Evolutionary conservation across 2,329 filamentous ascomycete genomes (phyloP).

Genomic region (Aspergillus tamarii): DNA sequence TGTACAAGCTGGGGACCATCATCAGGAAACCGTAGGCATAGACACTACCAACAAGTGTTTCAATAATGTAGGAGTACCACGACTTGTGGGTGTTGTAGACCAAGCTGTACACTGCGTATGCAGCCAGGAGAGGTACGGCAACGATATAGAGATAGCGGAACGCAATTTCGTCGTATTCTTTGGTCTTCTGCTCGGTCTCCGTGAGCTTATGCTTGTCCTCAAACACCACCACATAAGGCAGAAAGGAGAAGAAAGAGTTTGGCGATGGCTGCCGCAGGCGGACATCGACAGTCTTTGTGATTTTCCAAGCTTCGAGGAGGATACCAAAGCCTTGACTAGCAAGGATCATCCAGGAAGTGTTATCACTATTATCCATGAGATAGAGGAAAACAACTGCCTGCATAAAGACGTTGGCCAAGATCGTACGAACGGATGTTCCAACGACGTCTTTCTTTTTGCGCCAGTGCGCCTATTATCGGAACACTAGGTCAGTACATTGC

Average conservation of each 20-base stretch:
- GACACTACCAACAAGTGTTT: conserved; percentile 91
- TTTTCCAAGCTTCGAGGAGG: conserved; percentile 83
- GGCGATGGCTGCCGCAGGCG: conserved; percentile 71
- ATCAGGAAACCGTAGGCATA: conserved; percentile 99
- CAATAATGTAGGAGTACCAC: conserved; percentile 96
- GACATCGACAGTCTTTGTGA: conserved; percentile 93
- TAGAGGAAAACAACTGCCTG: conserved; percentile 95
- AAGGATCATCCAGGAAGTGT: conserved; percentile 98
- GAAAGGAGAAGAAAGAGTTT: conserved; percentile 69
- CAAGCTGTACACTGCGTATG: conserved; percentile 89
- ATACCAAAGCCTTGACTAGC: conserved; percentile 88
- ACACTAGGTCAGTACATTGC: conserved; percentile 17
- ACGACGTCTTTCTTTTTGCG: conserved; percentile 99
- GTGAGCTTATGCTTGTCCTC: conserved; percentile 97
- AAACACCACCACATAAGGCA: conserved; percentile 81
- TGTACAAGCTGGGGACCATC: conserved; percentile 97
- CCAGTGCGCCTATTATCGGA: conserved; percentile 69
- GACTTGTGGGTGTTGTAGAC: conserved; percentile 95
- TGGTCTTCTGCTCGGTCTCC: conserved; percentile 95
- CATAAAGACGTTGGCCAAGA: conserved; percentile 97
- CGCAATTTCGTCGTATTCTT: conserved; percentile 96
- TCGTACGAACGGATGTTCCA: conserved; percentile 92
- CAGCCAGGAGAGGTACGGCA: conserved; percentile 83
- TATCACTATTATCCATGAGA: conserved; percentile 93
- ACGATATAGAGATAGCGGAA: conserved; percentile 96